Evolutionary conservation across 768 basidiomycete genomes (phyloP).

Genomic region (Chalciporus chontae): DNA sequence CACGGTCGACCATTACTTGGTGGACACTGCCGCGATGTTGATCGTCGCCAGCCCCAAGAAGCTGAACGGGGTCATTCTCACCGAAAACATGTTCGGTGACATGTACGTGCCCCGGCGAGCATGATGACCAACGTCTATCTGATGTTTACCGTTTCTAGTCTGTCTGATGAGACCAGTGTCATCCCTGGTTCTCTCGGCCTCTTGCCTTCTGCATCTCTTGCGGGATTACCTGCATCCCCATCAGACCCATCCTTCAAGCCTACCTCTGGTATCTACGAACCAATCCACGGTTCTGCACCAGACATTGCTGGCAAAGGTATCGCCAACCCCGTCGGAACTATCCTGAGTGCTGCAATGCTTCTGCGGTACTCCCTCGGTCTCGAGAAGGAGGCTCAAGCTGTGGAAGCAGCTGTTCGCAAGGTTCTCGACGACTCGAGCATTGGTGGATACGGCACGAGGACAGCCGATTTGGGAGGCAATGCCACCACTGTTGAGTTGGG

Average conservation of each 20-base stretch:
- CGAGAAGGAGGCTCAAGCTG: constrained; percentile 76
- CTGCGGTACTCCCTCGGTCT: constrained; percentile 92
- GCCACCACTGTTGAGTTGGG: constrained; percentile 77
- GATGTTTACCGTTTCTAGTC: constrained; percentile 40
- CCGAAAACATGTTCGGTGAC: constrained; percentile 95
- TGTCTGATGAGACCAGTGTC: constrained; percentile 95
- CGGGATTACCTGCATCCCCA: constrained; percentile 71
- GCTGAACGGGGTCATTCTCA: constrained; percentile 92
- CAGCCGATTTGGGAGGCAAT: constrained; percentile 83
- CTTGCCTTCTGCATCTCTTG: constrained; percentile 93
- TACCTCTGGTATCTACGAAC: constrained; percentile 90
- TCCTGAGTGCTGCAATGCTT: constrained; percentile 91
- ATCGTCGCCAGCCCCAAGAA: constrained; percentile 87
- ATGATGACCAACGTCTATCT: neutral
- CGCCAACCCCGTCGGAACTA: constrained; percentile 93
- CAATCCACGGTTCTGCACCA: constrained; percentile 93
- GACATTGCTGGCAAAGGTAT: constrained; percentile 94
- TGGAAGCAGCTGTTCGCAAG: constrained; percentile 89
- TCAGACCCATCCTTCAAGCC: constrained; percentile 62
- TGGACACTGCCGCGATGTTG: constrained; percentile 96
- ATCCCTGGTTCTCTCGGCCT: constrained; percentile 97
- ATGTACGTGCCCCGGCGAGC: constrained; percentile 58
- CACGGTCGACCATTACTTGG: constrained; percentile 84
- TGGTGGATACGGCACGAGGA: constrained; percentile 78
- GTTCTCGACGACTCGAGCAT: constrained; percentile 67